Evolutionary conservation across 2,329 filamentous ascomycete species (phyloP).

Genomic region (Magnaporthales sp.): DNA sequence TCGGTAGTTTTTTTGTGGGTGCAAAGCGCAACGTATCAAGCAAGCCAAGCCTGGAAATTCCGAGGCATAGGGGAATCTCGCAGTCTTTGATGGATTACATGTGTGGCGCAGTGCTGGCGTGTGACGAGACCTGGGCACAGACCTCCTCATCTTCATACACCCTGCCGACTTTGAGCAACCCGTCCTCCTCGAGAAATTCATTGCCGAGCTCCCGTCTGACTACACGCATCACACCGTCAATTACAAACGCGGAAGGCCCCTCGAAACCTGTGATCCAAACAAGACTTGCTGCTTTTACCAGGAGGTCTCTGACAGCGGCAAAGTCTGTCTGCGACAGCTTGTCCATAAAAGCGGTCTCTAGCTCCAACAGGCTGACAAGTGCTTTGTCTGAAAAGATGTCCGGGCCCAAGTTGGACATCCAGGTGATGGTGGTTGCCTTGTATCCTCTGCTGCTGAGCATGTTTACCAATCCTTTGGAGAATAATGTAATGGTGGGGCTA

Average conservation of each 20-base stretch:
- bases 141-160: background rate
- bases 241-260: background rate
- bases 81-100: background rate
- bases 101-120: background rate
- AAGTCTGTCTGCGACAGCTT: background rate
- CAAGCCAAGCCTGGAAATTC: background rate
- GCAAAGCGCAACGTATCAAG: conserved; percentile 3
- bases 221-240: background rate
- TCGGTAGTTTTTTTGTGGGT: background rate
- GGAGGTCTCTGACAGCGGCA: background rate
- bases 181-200: conserved; percentile 15
- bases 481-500: background rate
- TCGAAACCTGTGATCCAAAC: background rate
- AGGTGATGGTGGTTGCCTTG: background rate
- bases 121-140: background rate
- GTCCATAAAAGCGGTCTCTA: background rate
- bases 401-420: background rate
- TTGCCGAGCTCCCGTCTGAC: background rate
- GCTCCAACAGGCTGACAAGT: background rate
- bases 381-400: background rate
- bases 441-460: background rate
- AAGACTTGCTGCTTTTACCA: background rate
- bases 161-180: conserved; percentile 12
- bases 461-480: background rate
- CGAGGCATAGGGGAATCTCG: background rate